Evolutionary conservation across 2,329 filamentous ascomycete species (phyloP), one percentile per base, ranked within the genome.

Genomic region (Microdochium trichocladiopsis): DNA sequence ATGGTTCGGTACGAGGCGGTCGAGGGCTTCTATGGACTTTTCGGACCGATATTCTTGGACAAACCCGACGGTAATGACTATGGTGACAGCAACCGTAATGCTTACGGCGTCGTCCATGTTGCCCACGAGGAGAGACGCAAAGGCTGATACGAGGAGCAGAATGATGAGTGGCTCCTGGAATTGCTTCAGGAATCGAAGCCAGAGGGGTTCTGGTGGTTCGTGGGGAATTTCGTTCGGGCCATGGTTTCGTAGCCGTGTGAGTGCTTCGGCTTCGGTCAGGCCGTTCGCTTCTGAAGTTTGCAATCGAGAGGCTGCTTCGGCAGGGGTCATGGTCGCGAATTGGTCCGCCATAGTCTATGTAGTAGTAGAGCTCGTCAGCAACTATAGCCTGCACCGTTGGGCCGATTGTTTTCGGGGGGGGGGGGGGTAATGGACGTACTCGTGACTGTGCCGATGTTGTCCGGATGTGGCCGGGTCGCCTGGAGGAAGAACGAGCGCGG

Each of bases 31-130:
- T 58, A 99, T 84, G 2, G 93, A 97, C 70, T 99, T 95, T 67
- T 99, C 94, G 8, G 94, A 97, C 54, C 94, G 81, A 68, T 99
- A 99, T 71, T 99, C 94, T 67, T 99, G 94, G 50, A 97, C 84
- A 61, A 99, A 99, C 2, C 93, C 94, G 43, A 99, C 94, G 0
- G 87, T 88, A 23, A 99, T 92, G 5, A 99, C 94, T 60, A 99
- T 99, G 24, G 92, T 96, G 22, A 99, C 94, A 2, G 94, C 94
- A 28, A 96, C 85, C 0, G 93, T 88, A 64, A 99, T 99, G 69
- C 93, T 97, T 61, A 99, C 74, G 5, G 93, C 93, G 72, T 99
- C 95, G 62, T 97, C 93, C 65, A 86, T 84, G 65, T 99, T 99
- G 50, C 92, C 91, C 69, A 99, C 87, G 45, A 97, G 70, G 49